Base-by-base conservation (phyloP, 2,329 filamentous ascomycete genomes). In the Harringtonia lauricola region DNA sequence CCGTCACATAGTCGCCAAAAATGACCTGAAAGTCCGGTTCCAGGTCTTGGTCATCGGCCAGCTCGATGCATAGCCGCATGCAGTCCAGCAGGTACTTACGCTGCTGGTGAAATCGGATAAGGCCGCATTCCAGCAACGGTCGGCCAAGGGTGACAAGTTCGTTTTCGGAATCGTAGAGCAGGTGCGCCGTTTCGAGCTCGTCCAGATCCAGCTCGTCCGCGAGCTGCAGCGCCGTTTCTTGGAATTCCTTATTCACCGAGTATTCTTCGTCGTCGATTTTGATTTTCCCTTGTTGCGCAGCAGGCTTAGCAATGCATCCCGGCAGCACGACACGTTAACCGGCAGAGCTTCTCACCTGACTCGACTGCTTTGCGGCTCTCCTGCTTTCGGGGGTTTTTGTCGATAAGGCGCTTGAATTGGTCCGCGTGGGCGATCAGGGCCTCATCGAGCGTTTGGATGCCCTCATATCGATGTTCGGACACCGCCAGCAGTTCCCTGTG, bases 181-280 rank as follows among this genome's bases (percentile, higher is more conserved):
- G 74, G 52, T 75, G 73, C 10, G 87, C 85, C 17, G 90, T 83
- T 54, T 92, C 78, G 45, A 94, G 60, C 63, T 98, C 94, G 63
- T 98, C 89, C 42, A 98, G 71, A 55, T 95, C 81, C 49, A 95
- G 71, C 53, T 87, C 86, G 61, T 96, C 89, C 44, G 90, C 85
- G 31, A 98, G 71, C 54, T 86, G 77, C 28, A 94, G 70, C 21
- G 81, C 77, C 52, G 83, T 79, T 61, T 95, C 83, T 57, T 90
- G 80, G 63, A 98, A 96, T 49, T 87, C 81, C 44, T 85, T 75
- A 63, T 94, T 95, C 65, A 98, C 70, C 19, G 73, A 68, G 61
- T 87, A 96, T 55, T 89, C 78, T 29, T 77, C 73, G 49, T 80
- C 82, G 53, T 76, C 75, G 46, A 95, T 65, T 29, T 68, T 77